Percentiles rank a stretch among this genome's conserved stretches.
Conservation (phyloP, 768 basidiomycete genomes). For the Suillus occidentalis region DNA sequence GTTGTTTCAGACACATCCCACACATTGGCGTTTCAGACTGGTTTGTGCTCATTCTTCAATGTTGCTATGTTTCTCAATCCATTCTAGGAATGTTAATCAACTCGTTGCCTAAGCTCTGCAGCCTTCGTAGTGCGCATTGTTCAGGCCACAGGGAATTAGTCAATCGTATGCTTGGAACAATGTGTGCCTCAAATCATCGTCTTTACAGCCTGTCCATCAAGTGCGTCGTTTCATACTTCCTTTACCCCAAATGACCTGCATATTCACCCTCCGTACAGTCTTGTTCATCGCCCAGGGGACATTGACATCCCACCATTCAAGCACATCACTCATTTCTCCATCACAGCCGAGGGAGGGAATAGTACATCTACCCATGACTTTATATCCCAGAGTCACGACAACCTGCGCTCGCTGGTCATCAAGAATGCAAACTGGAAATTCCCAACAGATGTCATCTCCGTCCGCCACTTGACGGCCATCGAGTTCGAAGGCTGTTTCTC, state of each 20-base stretch:
- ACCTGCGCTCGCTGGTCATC: conserved; percentile 54
- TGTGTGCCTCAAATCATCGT: conserved; percentile 52
- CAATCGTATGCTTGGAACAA: conserved; percentile 47
- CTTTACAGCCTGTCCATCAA: conserved; percentile 57
- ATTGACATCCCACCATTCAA: conserved; percentile 50
- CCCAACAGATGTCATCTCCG: conserved; percentile 50
- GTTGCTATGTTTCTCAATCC: neutral
- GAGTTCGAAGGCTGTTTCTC: conserved; percentile 61
- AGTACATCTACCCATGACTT: conserved; percentile 44
- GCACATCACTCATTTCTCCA: conserved; percentile 60
- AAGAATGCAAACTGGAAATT: conserved; percentile 58
- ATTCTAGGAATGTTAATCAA: conserved; percentile 64
- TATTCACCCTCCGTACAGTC: conserved; percentile 12
- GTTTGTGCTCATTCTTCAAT: conserved; percentile 32
- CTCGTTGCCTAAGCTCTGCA: conserved; percentile 60
- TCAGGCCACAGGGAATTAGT: conserved; percentile 57
- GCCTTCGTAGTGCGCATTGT: conserved; percentile 60
- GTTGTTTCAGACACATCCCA: conserved; percentile 47
- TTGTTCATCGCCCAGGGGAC: conserved; percentile 43
- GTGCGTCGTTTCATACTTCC: conserved; percentile 32
- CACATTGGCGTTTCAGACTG: conserved; percentile 62
- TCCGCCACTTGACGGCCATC: conserved; percentile 65
- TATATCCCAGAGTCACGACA: conserved; percentile 50
- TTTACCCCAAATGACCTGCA: neutral
- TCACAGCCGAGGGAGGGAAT: conserved; percentile 45